These are phyloP conservation scores for Paramecium biaurelia DNA, from an alignment of 73 alveolate species.

Conservation along the genomic window DNA sequence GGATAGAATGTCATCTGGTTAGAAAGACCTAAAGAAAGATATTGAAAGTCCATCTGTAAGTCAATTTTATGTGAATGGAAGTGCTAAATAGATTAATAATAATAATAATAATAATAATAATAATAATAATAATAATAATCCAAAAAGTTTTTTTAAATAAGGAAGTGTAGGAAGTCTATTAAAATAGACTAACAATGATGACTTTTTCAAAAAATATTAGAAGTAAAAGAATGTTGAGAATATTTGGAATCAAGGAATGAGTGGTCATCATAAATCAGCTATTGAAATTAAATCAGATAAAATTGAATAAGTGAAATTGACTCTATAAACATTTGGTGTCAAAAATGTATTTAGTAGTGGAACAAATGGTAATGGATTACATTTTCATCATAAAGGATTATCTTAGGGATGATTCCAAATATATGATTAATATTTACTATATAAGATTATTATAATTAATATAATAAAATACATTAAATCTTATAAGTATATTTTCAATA, in stretches of 20 bases:
- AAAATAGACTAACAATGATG: not conserved
- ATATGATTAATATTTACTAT: not conserved
- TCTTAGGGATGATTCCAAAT: not conserved
- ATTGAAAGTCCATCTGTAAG: not conserved
- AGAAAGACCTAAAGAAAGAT: not conserved
- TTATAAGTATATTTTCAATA: no score
- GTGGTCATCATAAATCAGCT: not conserved
- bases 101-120: not conserved
- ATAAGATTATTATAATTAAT: not conserved
- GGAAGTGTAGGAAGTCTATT: conserved; percentile 5
- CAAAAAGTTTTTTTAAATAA: not conserved
- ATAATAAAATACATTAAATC: not conserved
- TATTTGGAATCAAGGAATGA: conserved; percentile 18
- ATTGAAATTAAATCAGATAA: not conserved
- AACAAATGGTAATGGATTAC: not conserved
- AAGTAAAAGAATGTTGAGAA: conserved; percentile 17
- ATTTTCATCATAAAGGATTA: not conserved
- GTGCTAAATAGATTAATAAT: not conserved
- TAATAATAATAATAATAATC: not conserved
- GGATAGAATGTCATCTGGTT: not conserved
- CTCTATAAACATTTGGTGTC: not conserved
- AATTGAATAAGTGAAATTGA: conserved; percentile 30
- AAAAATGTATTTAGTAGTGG: conserved; percentile 27
- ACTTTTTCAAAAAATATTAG: not conserved
- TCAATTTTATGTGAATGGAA: not conserved